Conservation (phyloP, 345 rosid species). For the Salix purpurea region DNA sequence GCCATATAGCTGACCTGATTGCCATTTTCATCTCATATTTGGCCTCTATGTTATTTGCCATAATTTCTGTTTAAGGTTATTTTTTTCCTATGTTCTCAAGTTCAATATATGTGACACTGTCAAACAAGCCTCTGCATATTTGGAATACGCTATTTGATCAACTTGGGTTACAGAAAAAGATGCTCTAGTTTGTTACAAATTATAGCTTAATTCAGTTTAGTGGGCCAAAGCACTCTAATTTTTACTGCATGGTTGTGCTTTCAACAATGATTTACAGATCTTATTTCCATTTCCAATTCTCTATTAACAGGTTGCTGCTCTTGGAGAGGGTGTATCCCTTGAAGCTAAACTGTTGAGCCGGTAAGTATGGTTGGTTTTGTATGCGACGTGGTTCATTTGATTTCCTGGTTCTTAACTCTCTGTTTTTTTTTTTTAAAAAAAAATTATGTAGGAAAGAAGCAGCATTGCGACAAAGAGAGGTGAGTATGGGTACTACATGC, state of each 20-base stretch:
- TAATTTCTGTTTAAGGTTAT: not conserved
- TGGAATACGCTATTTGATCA: not conserved
- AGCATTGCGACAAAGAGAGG: constrained; percentile 87
- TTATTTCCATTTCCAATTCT: constrained; percentile 11
- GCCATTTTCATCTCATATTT: not conserved
- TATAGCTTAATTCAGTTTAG: not conserved
- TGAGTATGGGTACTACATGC: constrained; percentile 20
- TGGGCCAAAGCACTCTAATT: not conserved
- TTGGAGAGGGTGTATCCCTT: constrained; percentile 94
- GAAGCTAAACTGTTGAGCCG: constrained; percentile 92
- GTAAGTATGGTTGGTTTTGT: constrained; percentile 33
- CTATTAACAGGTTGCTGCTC: constrained; percentile 72
- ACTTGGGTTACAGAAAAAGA: not conserved
- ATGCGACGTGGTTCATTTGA: constrained; percentile 14
- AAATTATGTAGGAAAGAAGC: constrained; percentile 73
- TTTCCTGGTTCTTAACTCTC: constrained; percentile 11
- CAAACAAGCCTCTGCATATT: not conserved
- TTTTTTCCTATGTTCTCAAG: not conserved
- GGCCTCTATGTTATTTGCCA: not conserved
- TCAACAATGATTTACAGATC: not conserved
- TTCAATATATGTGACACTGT: not conserved
- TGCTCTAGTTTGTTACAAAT: not conserved
- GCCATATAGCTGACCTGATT: not conserved
- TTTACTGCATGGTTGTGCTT: not conserved
- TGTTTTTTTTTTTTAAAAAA: not conserved